phyloP scores from a whole-genome alignment of 306 rosid genomes.

The Acacia confusa region DNA sequence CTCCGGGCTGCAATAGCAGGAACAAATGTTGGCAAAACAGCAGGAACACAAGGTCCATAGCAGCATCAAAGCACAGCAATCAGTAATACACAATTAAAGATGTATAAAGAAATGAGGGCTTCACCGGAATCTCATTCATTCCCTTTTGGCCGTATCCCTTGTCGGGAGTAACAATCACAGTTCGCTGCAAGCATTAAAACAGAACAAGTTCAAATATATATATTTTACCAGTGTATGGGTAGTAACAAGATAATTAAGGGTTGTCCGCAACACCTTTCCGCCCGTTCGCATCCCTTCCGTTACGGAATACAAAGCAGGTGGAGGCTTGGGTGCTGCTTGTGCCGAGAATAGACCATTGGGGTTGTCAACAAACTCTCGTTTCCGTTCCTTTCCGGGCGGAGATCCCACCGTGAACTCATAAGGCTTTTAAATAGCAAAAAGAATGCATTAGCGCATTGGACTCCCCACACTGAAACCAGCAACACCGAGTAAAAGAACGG shows the following conservation, averaged over 20 bases:
- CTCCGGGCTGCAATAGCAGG: conserved; percentile 82
- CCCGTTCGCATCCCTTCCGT: conserved; percentile 92
- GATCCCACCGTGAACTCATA: conserved; percentile 89
- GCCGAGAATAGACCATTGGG: conserved; percentile 95
- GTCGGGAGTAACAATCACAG: conserved; percentile 86
- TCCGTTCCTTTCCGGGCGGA: conserved; percentile 91
- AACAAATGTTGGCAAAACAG: conserved; percentile 24
- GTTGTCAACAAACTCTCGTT: conserved; percentile 84
- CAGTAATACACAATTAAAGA: too few species aligned
- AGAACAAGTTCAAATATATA: neutral
- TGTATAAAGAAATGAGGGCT: neutral
- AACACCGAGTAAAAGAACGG: neutral
- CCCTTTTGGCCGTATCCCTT: conserved; percentile 81
- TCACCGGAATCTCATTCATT: conserved; percentile 91
- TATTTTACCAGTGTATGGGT: neutral
- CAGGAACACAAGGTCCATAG: neutral
- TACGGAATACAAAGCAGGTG: conserved; percentile 71
- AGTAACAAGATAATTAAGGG: conserved; percentile 4
- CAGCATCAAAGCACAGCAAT: too few species aligned
- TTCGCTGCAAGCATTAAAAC: conserved; percentile 58
- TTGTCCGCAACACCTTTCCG: conserved; percentile 60
- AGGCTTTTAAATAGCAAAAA: conserved; percentile 56
- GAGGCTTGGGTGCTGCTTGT: conserved; percentile 98
- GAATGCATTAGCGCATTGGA: neutral
- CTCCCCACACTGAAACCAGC: neutral